phyloP scores from a whole-genome alignment of 306 rosid species.

The Gleditsia sinensis region DNA sequence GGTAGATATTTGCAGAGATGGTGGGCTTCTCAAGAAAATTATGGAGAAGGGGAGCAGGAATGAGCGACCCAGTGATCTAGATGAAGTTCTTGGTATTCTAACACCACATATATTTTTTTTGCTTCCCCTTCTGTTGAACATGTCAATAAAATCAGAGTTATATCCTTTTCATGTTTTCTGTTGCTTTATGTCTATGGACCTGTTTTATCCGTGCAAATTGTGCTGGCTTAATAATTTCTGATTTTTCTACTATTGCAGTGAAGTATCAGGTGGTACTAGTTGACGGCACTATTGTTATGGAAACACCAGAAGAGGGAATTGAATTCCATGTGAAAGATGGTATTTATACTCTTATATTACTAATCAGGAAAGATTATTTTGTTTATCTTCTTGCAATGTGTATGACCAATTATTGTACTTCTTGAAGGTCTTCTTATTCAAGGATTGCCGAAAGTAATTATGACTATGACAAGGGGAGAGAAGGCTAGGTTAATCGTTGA shows the following conservation, averaged over 20 bases:
- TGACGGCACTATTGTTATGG: conserved; percentile 63
- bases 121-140: conserved; percentile 8
- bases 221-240: conserved; percentile 13
- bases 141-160: conserved; percentile 21
- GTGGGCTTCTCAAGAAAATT: conserved; percentile 69
- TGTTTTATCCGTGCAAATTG: background rate
- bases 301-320: conserved; percentile 57
- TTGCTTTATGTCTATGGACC: background rate
- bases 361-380: background rate
- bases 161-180: conserved; percentile 23
- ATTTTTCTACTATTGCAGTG: conserved; percentile 44
- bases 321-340: conserved; percentile 72
- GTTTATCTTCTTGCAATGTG: conserved; percentile 18
- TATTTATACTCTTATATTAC: conserved; percentile 25
- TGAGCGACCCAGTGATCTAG: conserved; percentile 56
- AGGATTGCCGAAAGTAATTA: conserved; percentile 56
- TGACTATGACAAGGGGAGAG: conserved; percentile 69
- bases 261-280: conserved; percentile 50
- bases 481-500: conserved; percentile 69
- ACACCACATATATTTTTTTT: conserved; percentile 10
- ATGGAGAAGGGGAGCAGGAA: conserved; percentile 48
- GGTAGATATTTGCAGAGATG: conserved; percentile 62
- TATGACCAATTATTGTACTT: conserved; percentile 16
- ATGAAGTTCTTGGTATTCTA: conserved; percentile 72
- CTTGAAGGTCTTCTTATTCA: conserved; percentile 58